Percentiles rank a stretch among this genome's conserved stretches.
phyloP scores from a whole-genome alignment of 208 protist genomes.

The Phytomonas sp. region DNA sequence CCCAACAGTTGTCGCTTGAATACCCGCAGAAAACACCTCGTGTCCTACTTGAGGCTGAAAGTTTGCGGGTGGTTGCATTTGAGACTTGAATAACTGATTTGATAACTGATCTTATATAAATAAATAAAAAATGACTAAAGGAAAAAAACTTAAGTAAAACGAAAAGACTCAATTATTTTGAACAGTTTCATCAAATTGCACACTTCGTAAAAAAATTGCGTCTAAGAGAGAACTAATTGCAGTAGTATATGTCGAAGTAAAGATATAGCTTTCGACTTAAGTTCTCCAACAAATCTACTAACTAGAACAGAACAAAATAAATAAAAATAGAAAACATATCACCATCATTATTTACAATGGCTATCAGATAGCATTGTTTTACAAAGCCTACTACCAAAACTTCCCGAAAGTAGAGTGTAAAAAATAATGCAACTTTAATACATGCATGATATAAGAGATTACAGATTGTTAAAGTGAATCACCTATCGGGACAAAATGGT shows the following conservation, averaged over 20 bases:
- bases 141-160: neutral
- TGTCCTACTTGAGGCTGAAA: neutral
- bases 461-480: neutral
- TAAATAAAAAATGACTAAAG: neutral
- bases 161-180: neutral
- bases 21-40: neutral
- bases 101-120: neutral
- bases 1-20: neutral
- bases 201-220: neutral
- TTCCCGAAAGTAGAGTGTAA: neutral
- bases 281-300: neutral
- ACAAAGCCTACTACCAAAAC: neutral
- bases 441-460: neutral
- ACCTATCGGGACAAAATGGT: neutral
- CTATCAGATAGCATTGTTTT: conserved; percentile 1
- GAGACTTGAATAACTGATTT: neutral
- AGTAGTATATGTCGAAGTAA: neutral
- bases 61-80: neutral
- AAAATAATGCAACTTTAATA: neutral
- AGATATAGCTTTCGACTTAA: neutral
- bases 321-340: conserved; percentile 1
- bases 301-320: neutral
- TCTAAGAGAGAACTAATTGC: neutral
- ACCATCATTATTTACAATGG: neutral
- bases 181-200: neutral